phyloP scores from a whole-genome alignment of 768 basidiomycete genomes.

The Tephrocybe sp. region DNA sequence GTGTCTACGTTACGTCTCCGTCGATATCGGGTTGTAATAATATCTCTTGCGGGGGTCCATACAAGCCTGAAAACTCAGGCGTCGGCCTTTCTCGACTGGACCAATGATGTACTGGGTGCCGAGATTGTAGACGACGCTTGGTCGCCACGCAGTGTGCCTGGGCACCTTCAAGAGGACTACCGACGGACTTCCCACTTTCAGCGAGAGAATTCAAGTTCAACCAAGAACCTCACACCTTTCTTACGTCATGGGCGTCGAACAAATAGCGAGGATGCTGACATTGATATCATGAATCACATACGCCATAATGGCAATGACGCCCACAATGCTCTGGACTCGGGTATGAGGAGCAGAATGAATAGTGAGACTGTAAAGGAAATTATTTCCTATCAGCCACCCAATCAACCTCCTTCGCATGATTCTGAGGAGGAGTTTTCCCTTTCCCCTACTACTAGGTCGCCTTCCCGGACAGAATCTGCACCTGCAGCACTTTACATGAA shows the following conservation, averaged over 20 bases:
- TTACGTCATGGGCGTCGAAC: background rate
- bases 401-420: background rate
- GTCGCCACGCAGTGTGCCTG: background rate
- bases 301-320: background rate
- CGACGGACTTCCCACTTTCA: background rate
- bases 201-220: background rate
- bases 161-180: background rate
- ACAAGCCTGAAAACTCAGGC: constrained; percentile 55
- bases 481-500: constrained; percentile 5
- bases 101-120: constrained; percentile 32
- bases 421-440: background rate
- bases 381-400: background rate
- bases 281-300: constrained; percentile 18
- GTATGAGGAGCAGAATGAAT: background rate
- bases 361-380: background rate
- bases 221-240: background rate
- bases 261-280: constrained; percentile 8
- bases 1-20: constrained; percentile 56
- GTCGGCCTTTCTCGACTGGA: constrained; percentile 53
- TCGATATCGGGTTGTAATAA: constrained; percentile 50
- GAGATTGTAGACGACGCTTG: constrained; percentile 13
- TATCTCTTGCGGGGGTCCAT: constrained; percentile 42
- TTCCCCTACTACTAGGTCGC: constrained; percentile 1
- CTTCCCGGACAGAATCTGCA: constrained; percentile 14
- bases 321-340: background rate